phyloP scores from a whole-genome alignment of 164 flowering plant species.

The Saururus chinensis region DNA sequence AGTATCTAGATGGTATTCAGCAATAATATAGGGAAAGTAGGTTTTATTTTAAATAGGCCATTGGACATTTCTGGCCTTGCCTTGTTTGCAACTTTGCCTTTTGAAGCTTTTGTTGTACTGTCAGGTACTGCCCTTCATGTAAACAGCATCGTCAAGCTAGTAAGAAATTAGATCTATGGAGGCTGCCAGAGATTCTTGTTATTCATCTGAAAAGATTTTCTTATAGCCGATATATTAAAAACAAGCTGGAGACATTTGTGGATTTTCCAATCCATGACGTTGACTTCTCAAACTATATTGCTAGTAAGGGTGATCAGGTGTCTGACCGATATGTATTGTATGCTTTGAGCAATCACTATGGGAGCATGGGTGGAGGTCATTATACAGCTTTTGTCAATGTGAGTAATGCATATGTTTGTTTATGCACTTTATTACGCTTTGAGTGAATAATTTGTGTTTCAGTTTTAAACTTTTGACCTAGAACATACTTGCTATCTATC shows the following conservation, averaged over 20 bases:
- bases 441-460: background rate
- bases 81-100: no score
- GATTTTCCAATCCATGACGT: conserved; percentile 79
- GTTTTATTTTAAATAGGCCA: background rate
- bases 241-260: conserved; percentile 84
- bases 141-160: conserved; percentile 82
- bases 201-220: conserved; percentile 92
- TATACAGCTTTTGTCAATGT: conserved; percentile 21
- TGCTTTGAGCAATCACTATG: conserved; percentile 90
- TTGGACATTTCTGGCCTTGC: no score
- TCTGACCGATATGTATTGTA: conserved; percentile 60
- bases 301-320: conserved; percentile 24
- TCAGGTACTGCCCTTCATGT: conserved; percentile 88
- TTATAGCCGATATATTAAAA: conserved; percentile 66
- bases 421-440: background rate
- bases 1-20: background rate
- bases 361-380: conserved; percentile 96
- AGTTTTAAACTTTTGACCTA: background rate
- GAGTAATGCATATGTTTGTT: background rate
- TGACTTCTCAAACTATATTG: conserved; percentile 58
- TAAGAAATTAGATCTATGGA: conserved; percentile 95
- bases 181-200: conserved; percentile 85
- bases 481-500: background rate
- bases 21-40: background rate
- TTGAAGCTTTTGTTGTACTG: background rate